Conservation (phyloP, 2,329 filamentous ascomycete genomes). For the Pyrenophora graminea region DNA sequence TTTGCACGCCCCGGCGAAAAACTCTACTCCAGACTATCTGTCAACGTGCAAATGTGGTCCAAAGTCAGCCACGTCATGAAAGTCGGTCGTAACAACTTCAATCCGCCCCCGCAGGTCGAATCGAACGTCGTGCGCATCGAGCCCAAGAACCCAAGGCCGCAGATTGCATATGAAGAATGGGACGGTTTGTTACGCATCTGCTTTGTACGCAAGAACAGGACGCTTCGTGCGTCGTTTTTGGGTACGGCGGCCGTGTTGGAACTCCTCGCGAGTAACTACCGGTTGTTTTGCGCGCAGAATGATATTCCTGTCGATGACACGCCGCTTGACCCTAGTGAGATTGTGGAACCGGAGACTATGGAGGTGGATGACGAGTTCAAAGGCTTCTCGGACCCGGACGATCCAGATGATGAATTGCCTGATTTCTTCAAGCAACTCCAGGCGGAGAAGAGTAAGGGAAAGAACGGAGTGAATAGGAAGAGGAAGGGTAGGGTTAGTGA, state of each 20-base stretch:
- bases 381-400: conserved; percentile 59
- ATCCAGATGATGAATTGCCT: conserved; percentile 72
- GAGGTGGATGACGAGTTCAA: conserved; percentile 56
- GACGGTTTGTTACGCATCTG: conserved; percentile 83
- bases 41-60: conserved; percentile 93
- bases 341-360: conserved; percentile 52
- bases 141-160: conserved; percentile 81
- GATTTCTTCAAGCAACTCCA: conserved; percentile 77
- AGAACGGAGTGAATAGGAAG: conserved; percentile 62
- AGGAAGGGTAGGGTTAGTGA: conserved; percentile 80
- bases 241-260: conserved; percentile 78
- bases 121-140: conserved; percentile 87
- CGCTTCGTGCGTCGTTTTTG: conserved; percentile 78
- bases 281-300: conserved; percentile 87
- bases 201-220: conserved; percentile 90
- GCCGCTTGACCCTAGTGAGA: conserved; percentile 34
- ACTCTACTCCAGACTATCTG: conserved; percentile 85
- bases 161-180: conserved; percentile 93
- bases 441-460: conserved; percentile 47
- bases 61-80: conserved; percentile 79
- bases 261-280: conserved; percentile 86
- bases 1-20: conserved; percentile 87
- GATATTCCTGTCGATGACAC: conserved; percentile 75
- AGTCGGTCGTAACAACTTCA: conserved; percentile 95
- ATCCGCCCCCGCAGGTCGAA: conserved; percentile 90